phyloP scores from a whole-genome alignment of 225 moss, liverwort and hornwort species.

The Sphagnum tenellum region DNA sequence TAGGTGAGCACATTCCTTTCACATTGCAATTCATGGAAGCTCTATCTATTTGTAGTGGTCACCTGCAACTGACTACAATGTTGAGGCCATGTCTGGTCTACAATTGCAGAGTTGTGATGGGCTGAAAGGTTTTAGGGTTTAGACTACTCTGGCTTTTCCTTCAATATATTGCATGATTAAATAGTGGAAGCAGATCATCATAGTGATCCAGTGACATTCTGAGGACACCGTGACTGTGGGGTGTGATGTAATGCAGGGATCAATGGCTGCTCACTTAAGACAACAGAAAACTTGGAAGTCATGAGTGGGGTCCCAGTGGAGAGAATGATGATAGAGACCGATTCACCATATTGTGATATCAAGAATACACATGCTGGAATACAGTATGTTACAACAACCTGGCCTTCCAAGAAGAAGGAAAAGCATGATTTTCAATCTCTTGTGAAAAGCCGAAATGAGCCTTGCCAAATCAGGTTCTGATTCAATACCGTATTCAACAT shows the following conservation, averaged over 20 bases:
- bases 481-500: background rate
- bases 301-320: slow-evolving; percentile 65
- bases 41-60: no score
- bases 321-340: slow-evolving; percentile 91
- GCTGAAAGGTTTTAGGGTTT: no score
- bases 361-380: slow-evolving; percentile 87
- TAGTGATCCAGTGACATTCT: background rate
- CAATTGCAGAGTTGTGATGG: no score
- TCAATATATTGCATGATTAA: no score
- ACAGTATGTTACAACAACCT: slow-evolving; percentile 62
- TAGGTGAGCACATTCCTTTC: slow-evolving; percentile 19
- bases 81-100: no score
- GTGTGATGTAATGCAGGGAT: slow-evolving; percentile 33
- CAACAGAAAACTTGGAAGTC: slow-evolving; percentile 64
- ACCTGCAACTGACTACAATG: no score
- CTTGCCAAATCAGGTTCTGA: slow-evolving; percentile 83
- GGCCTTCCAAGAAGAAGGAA: slow-evolving; percentile 95
- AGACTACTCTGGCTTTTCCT: no score
- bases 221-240: background rate
- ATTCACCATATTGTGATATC: slow-evolving; percentile 90
- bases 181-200: no score
- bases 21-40: no score
- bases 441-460: slow-evolving; percentile 89
- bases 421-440: slow-evolving; percentile 59
- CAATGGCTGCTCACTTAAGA: slow-evolving; percentile 97